Percentiles rank a stretch among this genome's conserved stretches.
Evolutionary conservation across 306 rosid genomes (phyloP).

Genomic region (Rosa chinensis): DNA sequence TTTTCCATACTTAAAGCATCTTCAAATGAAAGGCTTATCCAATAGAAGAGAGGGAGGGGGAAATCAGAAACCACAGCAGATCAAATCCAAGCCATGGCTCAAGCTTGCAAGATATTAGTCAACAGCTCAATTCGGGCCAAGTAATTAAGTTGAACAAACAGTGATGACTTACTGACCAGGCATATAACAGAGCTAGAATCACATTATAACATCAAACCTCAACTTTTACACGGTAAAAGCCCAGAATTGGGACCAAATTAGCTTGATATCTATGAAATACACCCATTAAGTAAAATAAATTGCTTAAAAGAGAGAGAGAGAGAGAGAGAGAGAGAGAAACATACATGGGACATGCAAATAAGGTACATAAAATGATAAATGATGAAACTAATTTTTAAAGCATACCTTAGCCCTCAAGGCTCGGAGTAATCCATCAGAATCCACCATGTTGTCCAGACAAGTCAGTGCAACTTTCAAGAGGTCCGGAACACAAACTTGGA

Average conservation of each 20-base stretch:
- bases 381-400: background rate
- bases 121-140: background rate
- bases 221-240: background rate
- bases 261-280: background rate
- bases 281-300: background rate
- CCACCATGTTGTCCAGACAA: slow-evolving; percentile 79
- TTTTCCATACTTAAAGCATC: background rate
- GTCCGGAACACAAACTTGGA: slow-evolving; percentile 93
- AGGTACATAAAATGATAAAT: background rate
- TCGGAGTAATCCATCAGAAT: slow-evolving; percentile 89
- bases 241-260: background rate
- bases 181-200: background rate
- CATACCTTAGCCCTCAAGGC: slow-evolving; percentile 92
- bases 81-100: slow-evolving; percentile 1
- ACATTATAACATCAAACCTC: background rate
- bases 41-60: background rate
- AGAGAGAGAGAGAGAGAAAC: background rate
- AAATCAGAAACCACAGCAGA: background rate
- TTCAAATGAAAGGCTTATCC: background rate
- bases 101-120: background rate
- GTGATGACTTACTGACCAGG: background rate
- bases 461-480: slow-evolving; percentile 85
- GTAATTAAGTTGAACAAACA: background rate
- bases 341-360: background rate
- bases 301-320: background rate